Evolutionary conservation across 1,139 yeast species (phyloP).

Genomic region (Hansenula lynferdii): DNA sequence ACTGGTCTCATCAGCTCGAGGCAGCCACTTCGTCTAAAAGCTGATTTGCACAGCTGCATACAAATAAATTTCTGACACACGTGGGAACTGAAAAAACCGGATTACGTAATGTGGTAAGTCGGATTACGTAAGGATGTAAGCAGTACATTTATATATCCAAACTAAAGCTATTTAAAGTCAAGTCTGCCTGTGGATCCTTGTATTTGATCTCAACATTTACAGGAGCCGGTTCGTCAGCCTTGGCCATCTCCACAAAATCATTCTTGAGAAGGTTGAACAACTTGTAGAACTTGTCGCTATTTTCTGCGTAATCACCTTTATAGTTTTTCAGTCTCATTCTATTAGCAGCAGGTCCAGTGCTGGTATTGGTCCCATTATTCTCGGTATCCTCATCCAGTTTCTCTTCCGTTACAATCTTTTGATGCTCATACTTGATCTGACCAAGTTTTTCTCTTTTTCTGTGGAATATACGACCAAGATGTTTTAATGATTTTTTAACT

Average conservation of each 20-base stretch:
- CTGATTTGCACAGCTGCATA: too few relatives aligned
- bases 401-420: conserved; percentile 10
- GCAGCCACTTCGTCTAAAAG: too few relatives aligned
- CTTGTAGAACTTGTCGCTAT: not conserved
- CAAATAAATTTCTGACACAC: too few relatives aligned
- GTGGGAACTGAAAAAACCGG: too few relatives aligned
- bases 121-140: too few relatives aligned
- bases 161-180: not conserved
- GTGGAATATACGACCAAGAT: conserved; percentile 6
- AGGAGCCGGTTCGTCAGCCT: not conserved
- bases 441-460: conserved; percentile 15
- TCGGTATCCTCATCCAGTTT: conserved; percentile 8
- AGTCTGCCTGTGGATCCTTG: not conserved
- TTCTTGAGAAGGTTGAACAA: conserved; percentile 1
- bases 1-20: too few relatives aligned
- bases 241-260: conserved; percentile 2
- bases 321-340: conserved; percentile 20
- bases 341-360: conserved; percentile 2
- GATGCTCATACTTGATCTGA: conserved; percentile 13
- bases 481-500: conserved; percentile 12
- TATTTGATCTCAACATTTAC: not conserved
- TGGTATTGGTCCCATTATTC: too few relatives aligned
- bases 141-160: not conserved
- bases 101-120: too few relatives aligned
- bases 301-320: conserved; percentile 22